Base-by-base conservation (phyloP, 305 asterid species). In the Monarda citriodora region DNA sequence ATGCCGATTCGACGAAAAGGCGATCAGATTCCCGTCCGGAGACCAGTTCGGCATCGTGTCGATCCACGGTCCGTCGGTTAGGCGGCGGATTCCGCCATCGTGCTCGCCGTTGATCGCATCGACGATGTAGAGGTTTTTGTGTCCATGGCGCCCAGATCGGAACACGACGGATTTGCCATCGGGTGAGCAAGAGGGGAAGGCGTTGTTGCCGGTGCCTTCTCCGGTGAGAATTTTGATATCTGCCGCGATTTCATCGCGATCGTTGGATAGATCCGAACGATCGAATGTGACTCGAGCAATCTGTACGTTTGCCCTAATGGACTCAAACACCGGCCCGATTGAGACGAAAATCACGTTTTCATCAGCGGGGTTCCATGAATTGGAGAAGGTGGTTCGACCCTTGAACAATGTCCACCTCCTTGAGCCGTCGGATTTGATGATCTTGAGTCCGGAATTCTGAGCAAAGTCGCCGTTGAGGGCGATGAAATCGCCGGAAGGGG, bases 1-100 rank as follows among this genome's bases (percentile, higher is more conserved):
- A 60, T 89, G 95, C 53, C 94, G 74, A 57, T 82, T 93, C 1
- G 98, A 93, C 7, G 98, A 93, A 66, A 93, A 89, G 1, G 94
- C 96, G 38, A 93, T 89, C 18, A 74, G n/a, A 14, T 83, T 63
- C 58, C 97, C 97, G 22, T 87, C 88, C 0, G 97, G 91, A 7
- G 97, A 85, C 96, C 98, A 93, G 74, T 81, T 79, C 9, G 97
- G 96, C 97, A 93, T 89, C 6, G 98, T 93, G 41, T 92, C 98
- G 12, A 82, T 89, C 96, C 95, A 89, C 14, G 85, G 74, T 6
- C 98, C 98, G 0, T 85, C 66, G 0, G 97, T 92, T 66, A 92
- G 59, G 36, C 50, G 89, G 12, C 81, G 85, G 45, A 87, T 84
- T 5, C 82, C 86, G 12, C 89, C 82, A n/a, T 75, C 77, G 1